Percentiles rank a stretch among this genome's conserved stretches.
Evolutionary conservation across 2,329 filamentous ascomycete species (phyloP).

Genomic region (Xylariaceae sp.): DNA sequence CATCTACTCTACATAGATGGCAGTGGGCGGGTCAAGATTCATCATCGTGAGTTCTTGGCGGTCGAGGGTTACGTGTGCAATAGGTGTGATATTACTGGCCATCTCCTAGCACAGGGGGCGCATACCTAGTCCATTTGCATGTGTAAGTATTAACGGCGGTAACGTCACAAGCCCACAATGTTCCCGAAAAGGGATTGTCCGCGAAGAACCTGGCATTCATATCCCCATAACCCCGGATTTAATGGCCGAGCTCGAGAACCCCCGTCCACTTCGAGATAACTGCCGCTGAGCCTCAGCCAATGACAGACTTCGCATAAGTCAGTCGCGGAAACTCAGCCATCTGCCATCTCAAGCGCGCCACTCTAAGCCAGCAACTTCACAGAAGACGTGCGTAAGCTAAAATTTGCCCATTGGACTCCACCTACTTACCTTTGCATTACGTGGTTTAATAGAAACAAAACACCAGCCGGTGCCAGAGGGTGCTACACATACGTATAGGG

Average conservation of each 20-base stretch:
- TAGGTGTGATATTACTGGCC: constrained; percentile 5
- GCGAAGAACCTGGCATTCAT: constrained; percentile 10
- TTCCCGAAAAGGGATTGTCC: constrained; percentile 6
- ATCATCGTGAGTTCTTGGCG: constrained; percentile 21
- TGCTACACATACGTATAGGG: neutral
- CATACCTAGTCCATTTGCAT: neutral
- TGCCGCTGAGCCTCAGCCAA: constrained; percentile 8
- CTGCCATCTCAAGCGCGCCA: neutral
- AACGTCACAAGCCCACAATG: neutral
- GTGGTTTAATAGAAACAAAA: neutral
- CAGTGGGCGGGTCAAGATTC: constrained; percentile 14
- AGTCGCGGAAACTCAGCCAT: neutral
- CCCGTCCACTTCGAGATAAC: constrained; percentile 1
- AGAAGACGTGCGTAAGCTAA: neutral
- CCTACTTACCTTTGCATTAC: neutral
- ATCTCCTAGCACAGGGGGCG: neutral
- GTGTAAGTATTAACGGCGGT: neutral
- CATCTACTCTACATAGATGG: neutral
- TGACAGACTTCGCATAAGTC: constrained; percentile 5
- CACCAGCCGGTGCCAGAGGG: neutral
- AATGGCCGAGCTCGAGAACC: neutral
- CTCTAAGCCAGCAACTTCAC: neutral
- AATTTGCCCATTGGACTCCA: neutral
- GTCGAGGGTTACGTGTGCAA: constrained; percentile 18
- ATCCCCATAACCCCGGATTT: constrained; percentile 3